Evolutionary conservation across 1,284 basidiomycete genomes (phyloP).

Genomic region (Schizopora paradoxa): DNA sequence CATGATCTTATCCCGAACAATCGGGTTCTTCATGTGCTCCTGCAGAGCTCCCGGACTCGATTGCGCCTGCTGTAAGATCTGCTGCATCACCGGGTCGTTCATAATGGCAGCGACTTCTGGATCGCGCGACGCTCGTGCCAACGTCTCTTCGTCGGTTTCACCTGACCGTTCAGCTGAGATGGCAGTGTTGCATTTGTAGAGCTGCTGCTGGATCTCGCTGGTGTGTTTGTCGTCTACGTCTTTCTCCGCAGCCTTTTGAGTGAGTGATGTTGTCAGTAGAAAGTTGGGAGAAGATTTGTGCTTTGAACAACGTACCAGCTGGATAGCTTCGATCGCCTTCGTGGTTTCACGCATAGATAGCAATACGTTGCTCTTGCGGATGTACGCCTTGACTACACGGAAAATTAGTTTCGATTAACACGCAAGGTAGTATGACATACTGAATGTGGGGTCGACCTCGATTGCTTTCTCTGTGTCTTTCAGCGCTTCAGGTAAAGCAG

Average conservation of each 20-base stretch:
- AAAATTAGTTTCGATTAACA: neutral
- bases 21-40: constrained; percentile 96
- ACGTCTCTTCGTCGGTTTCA: constrained; percentile 91
- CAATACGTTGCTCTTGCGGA: constrained; percentile 88
- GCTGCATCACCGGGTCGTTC: constrained; percentile 86
- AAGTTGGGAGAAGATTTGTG: neutral
- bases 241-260: constrained; percentile 51
- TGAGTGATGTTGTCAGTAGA: neutral
- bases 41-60: constrained; percentile 83
- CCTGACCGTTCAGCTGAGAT: constrained; percentile 76
- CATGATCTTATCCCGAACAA: constrained; percentile 79
- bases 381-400: constrained; percentile 82
- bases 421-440: constrained; percentile 34
- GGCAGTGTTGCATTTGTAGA: constrained; percentile 78
- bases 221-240: constrained; percentile 78
- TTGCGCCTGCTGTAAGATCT: constrained; percentile 94
- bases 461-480: constrained; percentile 96
- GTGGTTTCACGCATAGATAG: constrained; percentile 90
- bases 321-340: constrained; percentile 78
- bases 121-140: constrained; percentile 93
- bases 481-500: constrained; percentile 90
- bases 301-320: constrained; percentile 35
- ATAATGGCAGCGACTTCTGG: constrained; percentile 92
- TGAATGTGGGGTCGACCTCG: constrained; percentile 82
- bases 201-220: constrained; percentile 74